Evolutionary conservation across 2,329 filamentous ascomycete genomes (phyloP), one percentile per base, ranked within the genome.

Genomic region (Colletotrichum sp.): DNA sequence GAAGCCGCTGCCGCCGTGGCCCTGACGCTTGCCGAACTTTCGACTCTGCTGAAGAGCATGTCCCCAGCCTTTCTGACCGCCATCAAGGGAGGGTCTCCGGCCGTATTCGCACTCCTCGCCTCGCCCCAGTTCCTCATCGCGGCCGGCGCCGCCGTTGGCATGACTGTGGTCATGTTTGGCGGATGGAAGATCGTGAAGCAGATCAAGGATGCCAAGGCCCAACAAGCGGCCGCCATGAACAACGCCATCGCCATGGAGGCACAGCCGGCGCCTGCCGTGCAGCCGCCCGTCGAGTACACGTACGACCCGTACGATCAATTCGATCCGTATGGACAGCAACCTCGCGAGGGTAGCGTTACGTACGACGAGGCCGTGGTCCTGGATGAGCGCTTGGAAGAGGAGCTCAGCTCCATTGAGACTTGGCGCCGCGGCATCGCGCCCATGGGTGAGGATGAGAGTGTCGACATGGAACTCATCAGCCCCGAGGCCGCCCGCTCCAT

Each of bases 101-200:
- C 95, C 9, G 93, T 98, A 24, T 96, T 98, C 80, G 95, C 94
- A 0, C 90, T 99, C 26, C 91, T 99, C 5, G 93, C 95, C 0
- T 96, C 94, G 72, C 97, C 97, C 1, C 95, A 99, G 82, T 99
- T 99, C 83, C 91, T 98, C 78, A 98, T 99, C 80, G 96, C 96
- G 6, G 95, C 95, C 1, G 95, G 96, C 59, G 92, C 98, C 16
- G 95, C 95, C 1, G 93, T 98, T 1, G 97, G 97, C 16, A 93
- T 98, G n/a, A 99, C 97, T 0, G 93, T 99, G 10, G 95, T 99
- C 80, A 96, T 97, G 83, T 95, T 99, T 76, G 97, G 97, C 70
- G 96, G 97, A 7, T 99, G 95, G 91, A 99, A 98, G 87, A 98
- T 99, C 83, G 93, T 99, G 85, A 98, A 98, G 89, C 93, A 93